Evolutionary conservation across 495 filamentous ascomycete genomes (phyloP), one percentile per base, ranked within the genome.

Genomic region (Aspergillus nanangensis): DNA sequence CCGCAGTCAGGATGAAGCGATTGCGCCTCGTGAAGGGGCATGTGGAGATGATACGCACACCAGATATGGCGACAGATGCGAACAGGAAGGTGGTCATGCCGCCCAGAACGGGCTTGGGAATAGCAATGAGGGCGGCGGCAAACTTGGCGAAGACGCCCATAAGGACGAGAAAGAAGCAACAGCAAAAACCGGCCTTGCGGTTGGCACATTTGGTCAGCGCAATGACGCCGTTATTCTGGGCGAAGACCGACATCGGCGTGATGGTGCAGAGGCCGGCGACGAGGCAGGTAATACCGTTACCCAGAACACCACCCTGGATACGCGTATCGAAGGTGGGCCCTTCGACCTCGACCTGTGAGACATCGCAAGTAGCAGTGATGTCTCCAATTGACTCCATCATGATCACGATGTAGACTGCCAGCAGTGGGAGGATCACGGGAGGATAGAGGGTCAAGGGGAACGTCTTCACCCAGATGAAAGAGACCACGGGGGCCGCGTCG

Each of bases 71-170:
- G 20, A 96, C 91, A 8, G 87, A 76, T 48, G 75, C 77, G 71
- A 95, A 95, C 13, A 96, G 74, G 67, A 95, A 95, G 2, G 88
- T 91, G 0, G 91, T 95, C 88, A 96, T 94, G 23, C 91, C 91
- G 41, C 90, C 90, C 4, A 95, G 72, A 1, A 95, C 89, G 2
- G 91, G 53, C 21, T 76, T 67, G 0, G 91, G 91, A 52, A 95
- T 95, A 32, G 89, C 71, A 8, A 92, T 86, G 1, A 95, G 78
- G 1, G 87, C 77, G 1, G 91, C 90, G n/a, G 90, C 88, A 62
- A 95, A 94, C 52, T 95, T 95, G 45, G 88, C 82, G 65, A 95
- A 94, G 51, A 95, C 72, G 33, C 90, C 90, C 85, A 91, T 90
- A 60, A 95, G 60, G 42, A 96, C 66, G 15, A 96, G 74, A 74